Percentiles rank a stretch among this genome's conserved stretches.
These are phyloP conservation scores for Coemansia nantahalensis DNA, from an alignment of 192 early-diverging fungal genomes.

Conservation along the genomic window DNA sequence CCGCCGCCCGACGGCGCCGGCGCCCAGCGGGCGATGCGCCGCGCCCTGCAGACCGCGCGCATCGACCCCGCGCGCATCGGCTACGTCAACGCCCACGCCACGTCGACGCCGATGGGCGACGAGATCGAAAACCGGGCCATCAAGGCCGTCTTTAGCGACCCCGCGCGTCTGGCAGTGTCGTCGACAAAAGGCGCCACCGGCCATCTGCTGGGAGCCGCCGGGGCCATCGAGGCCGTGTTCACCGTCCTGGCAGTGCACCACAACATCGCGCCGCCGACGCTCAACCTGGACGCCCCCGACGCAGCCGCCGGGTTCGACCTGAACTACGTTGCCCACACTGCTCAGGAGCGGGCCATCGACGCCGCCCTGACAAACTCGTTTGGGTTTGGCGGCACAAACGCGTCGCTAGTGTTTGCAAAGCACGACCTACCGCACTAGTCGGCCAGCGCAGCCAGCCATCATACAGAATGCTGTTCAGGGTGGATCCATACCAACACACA, in stretches of 20 bases:
- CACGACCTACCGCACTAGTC: not conserved
- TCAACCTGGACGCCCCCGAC: slow-evolving; percentile 67
- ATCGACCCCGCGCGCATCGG: slow-evolving; percentile 63
- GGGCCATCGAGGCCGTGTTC: slow-evolving; percentile 91
- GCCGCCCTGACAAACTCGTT: slow-evolving; percentile 67
- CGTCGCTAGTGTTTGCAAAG: slow-evolving; percentile 63
- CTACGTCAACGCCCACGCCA: slow-evolving; percentile 96
- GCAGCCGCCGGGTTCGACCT: slow-evolving; percentile 62
- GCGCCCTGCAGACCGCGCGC: slow-evolving; percentile 66
- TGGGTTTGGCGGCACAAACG: slow-evolving; percentile 88
- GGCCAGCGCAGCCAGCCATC: no score
- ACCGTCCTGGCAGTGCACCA: slow-evolving; percentile 71
- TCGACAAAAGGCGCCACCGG: slow-evolving; percentile 91
- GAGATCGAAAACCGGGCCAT: slow-evolving; percentile 85
- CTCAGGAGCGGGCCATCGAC: slow-evolving; percentile 62
- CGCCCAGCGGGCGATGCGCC: slow-evolving; percentile 82
- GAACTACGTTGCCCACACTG: slow-evolving; percentile 75
- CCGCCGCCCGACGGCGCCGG: slow-evolving; percentile 84
- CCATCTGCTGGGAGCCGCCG: slow-evolving; percentile 94
- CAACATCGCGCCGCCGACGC: slow-evolving; percentile 77
- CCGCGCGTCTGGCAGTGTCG: slow-evolving; percentile 62
- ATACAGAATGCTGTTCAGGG: no score
- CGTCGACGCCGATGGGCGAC: slow-evolving; percentile 83
- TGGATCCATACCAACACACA: no score
- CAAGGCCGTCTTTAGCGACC: slow-evolving; percentile 64